Evolutionary conservation across 768 basidiomycete species (phyloP).

Genomic region (Serendipita vermifera): DNA sequence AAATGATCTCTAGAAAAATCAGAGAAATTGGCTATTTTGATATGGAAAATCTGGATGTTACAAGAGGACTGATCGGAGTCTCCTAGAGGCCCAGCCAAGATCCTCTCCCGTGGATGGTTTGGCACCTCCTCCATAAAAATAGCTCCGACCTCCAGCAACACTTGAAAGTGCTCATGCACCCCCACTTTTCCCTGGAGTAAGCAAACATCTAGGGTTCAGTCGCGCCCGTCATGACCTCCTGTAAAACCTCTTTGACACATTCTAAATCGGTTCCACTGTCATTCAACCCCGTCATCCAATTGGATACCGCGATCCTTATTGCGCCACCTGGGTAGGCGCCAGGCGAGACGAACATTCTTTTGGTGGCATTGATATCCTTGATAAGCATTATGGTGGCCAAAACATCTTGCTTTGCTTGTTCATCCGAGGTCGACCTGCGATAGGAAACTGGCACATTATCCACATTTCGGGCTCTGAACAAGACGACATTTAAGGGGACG

Average conservation of each 20-base stretch:
- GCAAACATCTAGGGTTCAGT: too few species aligned
- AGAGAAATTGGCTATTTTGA: too few species aligned
- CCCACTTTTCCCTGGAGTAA: too few species aligned
- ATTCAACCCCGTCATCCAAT: slow-evolving; percentile 21
- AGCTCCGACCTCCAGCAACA: too few species aligned
- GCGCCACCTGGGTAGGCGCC: slow-evolving; percentile 22
- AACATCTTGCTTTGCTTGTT: not conserved
- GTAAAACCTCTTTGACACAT: not conserved
- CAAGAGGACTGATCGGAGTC: too few species aligned
- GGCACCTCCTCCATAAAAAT: too few species aligned
- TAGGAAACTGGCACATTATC: slow-evolving; percentile 2
- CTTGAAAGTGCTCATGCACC: too few species aligned
- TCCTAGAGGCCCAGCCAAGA: too few species aligned
- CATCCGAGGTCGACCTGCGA: not conserved
- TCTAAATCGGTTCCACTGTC: not conserved
- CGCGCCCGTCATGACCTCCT: not conserved
- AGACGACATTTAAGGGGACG: slow-evolving; percentile 27
- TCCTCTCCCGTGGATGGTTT: too few species aligned
- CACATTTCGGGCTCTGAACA: slow-evolving; percentile 21
- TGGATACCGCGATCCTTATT: slow-evolving; percentile 29
- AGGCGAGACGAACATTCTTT: slow-evolving; percentile 26
- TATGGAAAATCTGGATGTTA: too few species aligned
- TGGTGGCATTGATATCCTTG: slow-evolving; percentile 24
- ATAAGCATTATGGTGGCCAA: slow-evolving; percentile 17
- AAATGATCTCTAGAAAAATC: too few species aligned